Evolutionary conservation across 805 yeast genomes (phyloP), one percentile per base, ranked within the genome.

Genomic region (Candida hungchunana): DNA sequence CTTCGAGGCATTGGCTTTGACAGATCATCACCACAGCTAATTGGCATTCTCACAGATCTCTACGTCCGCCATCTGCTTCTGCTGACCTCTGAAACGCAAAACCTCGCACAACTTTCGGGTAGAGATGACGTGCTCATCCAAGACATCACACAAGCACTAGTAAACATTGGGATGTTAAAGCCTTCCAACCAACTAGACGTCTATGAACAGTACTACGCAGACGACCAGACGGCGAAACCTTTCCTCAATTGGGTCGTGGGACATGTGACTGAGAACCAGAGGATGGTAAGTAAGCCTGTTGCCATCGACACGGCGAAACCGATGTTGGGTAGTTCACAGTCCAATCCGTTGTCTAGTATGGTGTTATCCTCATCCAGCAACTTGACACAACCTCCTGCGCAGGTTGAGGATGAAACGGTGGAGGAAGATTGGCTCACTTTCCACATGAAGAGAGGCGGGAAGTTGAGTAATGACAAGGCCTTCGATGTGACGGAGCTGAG

Each of bases 1-100:
- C 68, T 90, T 34, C 77, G 86, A 43, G 77, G 93, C 0, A 74
- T 79, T 20, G 98, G 98, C 0, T 86, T 88, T 51, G 96, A 86
- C 43, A 71, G 78, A 48, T 78, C 89, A 44, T 69, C 78, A 34
- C 84, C 90, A 7, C 66, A 75, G 7, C 73, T 82, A 1, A 65
- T 90, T 8, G 89, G 87, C 51, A 70, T 79, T 2, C 47, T 88
- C n/a, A 79, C 95, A 0, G 96, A 88, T 51, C 52, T 90, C 2
- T 77, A 82, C 53, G 62, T 83, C 13, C 71, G 82, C 39, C 81
- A 79, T 53, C 58, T 90, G 29, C 63, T 64, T 32, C 60, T 78
- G 13, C 52, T 90, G 15, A 58, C 78, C 2, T 46, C 60, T 10
- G 75, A 76, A 32, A 64, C 86, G 0, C 51, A 58, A 21, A 63